Evolutionary conservation across 2,329 filamentous ascomycete species (phyloP).

Genomic region (Cladosporium sp.): DNA sequence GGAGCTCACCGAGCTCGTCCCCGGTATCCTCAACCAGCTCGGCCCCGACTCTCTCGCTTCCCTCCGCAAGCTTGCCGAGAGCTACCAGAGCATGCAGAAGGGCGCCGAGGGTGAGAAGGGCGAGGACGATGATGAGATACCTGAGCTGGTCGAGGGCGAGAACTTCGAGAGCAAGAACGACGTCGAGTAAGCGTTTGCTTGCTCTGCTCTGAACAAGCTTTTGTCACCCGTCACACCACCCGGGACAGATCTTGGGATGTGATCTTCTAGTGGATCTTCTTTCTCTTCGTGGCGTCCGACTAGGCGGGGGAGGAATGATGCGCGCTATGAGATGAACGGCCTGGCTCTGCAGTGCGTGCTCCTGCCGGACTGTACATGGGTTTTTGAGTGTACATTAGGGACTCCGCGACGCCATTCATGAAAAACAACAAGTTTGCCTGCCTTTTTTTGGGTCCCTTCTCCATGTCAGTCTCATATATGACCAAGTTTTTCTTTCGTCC

Average conservation of each 20-base stretch:
- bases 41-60: constrained; percentile 96
- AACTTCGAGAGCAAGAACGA: constrained; percentile 87
- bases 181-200: constrained; percentile 63
- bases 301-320: not conserved
- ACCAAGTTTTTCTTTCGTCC: too few relatives aligned
- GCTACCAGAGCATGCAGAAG: constrained; percentile 99
- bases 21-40: constrained; percentile 98
- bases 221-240: not conserved
- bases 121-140: constrained; percentile 78
- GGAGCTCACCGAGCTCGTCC: constrained; percentile 98
- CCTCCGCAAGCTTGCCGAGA: constrained; percentile 96
- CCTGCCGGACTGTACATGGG: constrained; percentile 13
- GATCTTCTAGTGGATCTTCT: constrained; percentile 12
- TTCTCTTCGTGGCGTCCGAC: constrained; percentile 9
- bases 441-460: not conserved
- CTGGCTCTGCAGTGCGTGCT: not conserved
- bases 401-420: constrained; percentile 13
- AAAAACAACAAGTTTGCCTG: constrained; percentile 13
- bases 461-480: not conserved
- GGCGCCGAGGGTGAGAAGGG: constrained; percentile 69
- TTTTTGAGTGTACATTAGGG: constrained; percentile 12
- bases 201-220: too few relatives aligned
- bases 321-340: constrained; percentile 7
- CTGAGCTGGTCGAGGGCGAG: constrained; percentile 92
- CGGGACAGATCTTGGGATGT: constrained; percentile 11